Base-by-base conservation (phyloP, 805 yeast species). In the Candida railenensis region DNA sequence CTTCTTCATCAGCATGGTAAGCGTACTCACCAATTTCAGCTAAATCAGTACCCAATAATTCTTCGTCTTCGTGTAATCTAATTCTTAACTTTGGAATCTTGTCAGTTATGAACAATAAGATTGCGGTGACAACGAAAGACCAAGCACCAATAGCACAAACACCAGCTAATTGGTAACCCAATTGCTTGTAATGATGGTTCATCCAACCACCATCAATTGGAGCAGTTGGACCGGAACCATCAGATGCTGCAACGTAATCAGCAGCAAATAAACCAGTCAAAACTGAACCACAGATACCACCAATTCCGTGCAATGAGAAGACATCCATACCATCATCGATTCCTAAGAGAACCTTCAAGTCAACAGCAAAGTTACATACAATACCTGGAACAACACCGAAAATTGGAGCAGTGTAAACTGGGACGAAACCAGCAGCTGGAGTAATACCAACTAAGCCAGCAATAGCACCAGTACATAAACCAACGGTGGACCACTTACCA, bases 291-390 rank as follows among this genome's bases (percentile, higher is more conserved):
- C 79, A 72, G 58, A 85, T 79, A 45, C 97, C 97, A 66, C 97
- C 98, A 52, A 91, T 84, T 58, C 96, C 97, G 68, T 92, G 97
- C 45, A 91, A 73, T 30, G 97, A 88, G 71, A 87, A 92, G 42
- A 90, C 96, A 66, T 91, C 97, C 76, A 91, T 77, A 72, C 97
- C 96, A 65, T 92, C 98, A 66, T 92, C 98, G 53, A 92, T 86
- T 47, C 77, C 78, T 51, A 92, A 63, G 48, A 80, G 45, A 54
- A 75, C 70, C 74, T 91, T 90, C 56, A 89, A 65, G 67, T 88
- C 95, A 51, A 89, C 89, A 41, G 95, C 92, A 61, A 81, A 78
- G 77, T 91, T 90, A 73, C 96, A 89, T 34, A 82, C 82, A 45
- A 82, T 62, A 25, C 85, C 92, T 43, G 92, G 82, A 36, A 89